These are phyloP conservation scores for Monosporascus sp. DNA, from an alignment of 2,329 filamentous ascomycete genomes.

Conservation along the genomic window DNA sequence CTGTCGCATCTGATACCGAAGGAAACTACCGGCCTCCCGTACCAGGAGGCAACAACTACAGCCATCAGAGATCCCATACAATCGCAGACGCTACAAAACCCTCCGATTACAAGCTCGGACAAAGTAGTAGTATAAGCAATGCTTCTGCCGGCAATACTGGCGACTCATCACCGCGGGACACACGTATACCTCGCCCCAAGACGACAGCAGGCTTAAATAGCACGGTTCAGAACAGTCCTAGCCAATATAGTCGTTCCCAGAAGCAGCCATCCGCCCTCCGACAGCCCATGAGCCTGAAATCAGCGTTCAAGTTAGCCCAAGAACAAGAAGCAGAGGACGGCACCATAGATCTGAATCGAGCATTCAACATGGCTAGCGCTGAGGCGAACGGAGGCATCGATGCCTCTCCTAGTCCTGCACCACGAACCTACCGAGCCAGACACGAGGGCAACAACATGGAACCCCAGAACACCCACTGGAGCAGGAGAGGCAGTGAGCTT, in stretches of 20 bases:
- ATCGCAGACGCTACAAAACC: slow-evolving; percentile 6
- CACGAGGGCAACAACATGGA: slow-evolving; percentile 13
- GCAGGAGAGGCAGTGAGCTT: slow-evolving; percentile 26
- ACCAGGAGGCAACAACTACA: slow-evolving; percentile 1
- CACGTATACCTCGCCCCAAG: slow-evolving; percentile 23
- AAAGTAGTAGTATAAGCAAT: slow-evolving; percentile 6
- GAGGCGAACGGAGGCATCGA: slow-evolving; percentile 21
- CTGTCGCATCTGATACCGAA: slow-evolving; percentile 15
- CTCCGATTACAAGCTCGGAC: slow-evolving; percentile 4
- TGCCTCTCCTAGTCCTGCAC: slow-evolving; percentile 27
- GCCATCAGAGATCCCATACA: slow-evolving; percentile 9
- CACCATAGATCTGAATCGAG: slow-evolving; percentile 17
- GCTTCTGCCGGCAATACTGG: slow-evolving; percentile 9
- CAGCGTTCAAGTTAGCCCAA: slow-evolving; percentile 22
- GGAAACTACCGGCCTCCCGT: slow-evolving; percentile 5
- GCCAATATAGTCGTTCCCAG: slow-evolving; percentile 2
- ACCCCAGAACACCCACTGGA: slow-evolving; percentile 14
- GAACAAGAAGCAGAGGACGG: slow-evolving; percentile 19
- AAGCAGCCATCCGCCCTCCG: slow-evolving; percentile 17
- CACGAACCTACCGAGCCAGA: slow-evolving; percentile 15
- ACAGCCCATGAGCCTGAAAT: slow-evolving; percentile 20
- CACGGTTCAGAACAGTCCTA: slow-evolving; percentile 1
- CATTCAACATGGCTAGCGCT: slow-evolving; percentile 23
- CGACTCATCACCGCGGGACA: slow-evolving; percentile 16
- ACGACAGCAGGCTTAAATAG: slow-evolving; percentile 3